phyloP scores from a whole-genome alignment of 2,329 filamentous ascomycete genomes.

The Arthrobotrys sphaeroides region DNA sequence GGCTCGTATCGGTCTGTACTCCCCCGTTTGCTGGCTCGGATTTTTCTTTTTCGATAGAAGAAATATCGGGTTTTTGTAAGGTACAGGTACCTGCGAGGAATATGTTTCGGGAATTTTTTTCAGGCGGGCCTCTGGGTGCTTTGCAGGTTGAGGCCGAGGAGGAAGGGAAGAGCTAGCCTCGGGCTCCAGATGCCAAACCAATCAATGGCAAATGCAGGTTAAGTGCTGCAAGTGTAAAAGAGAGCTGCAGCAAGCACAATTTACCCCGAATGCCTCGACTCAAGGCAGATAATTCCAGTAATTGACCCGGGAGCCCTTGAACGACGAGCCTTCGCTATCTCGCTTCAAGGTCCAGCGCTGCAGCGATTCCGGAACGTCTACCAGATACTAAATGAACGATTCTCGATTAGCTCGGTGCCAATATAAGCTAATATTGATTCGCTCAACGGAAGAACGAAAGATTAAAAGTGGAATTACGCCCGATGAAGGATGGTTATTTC shows the following conservation, averaged over 20 bases:
- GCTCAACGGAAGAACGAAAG: conserved; percentile 24
- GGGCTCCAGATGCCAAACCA: conserved; percentile 43
- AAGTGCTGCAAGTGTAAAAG: conserved; percentile 12
- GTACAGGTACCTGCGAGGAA: conserved; percentile 40
- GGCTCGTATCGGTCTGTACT: conserved; percentile 53
- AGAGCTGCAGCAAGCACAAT: conserved; percentile 33
- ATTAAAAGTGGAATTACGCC: conserved; percentile 33
- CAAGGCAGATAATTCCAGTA: conserved; percentile 10
- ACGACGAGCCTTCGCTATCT: conserved; percentile 42
- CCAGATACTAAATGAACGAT: conserved; percentile 26
- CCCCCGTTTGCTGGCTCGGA: conserved; percentile 21
- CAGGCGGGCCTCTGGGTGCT: conserved; percentile 32
- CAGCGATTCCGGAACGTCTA: conserved; percentile 48
- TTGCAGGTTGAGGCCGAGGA: conserved; percentile 32
- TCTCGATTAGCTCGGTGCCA: conserved; percentile 35
- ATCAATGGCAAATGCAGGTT: conserved; percentile 46
- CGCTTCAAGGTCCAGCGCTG: conserved; percentile 28
- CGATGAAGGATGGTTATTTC: conserved; percentile 44
- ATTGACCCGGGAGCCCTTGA: conserved; percentile 26
- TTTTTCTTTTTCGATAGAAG: conserved; percentile 49
- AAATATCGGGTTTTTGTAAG: conserved; percentile 36
- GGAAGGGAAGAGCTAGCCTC: conserved; percentile 3
- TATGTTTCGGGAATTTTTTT: conserved; percentile 42
- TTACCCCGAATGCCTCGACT: conserved; percentile 30
- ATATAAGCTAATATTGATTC: conserved; percentile 45